Evolutionary conservation across 768 basidiomycete species (phyloP).

Genomic region (Lentinula lateritia): DNA sequence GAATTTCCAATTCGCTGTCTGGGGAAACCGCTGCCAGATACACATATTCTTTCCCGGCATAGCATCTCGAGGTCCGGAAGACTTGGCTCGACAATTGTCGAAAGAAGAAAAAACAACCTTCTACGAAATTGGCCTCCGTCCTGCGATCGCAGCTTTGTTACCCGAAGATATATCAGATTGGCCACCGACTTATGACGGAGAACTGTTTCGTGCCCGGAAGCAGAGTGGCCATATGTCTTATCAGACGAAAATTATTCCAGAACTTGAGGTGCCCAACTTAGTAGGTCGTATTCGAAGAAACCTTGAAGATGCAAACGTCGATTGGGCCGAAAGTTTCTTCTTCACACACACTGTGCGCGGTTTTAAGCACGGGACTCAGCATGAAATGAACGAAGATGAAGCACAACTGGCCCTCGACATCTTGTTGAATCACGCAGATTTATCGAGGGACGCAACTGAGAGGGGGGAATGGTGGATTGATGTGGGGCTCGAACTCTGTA

Average conservation of each 20-base stretch:
- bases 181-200: constrained; percentile 16
- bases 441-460: neutral
- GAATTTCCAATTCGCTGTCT: constrained; percentile 21
- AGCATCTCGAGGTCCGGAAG: constrained; percentile 4
- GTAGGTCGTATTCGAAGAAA: neutral
- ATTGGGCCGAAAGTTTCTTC: constrained; percentile 16
- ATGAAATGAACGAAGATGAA: constrained; percentile 1
- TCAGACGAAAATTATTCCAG: constrained; percentile 10
- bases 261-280: neutral
- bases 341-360: constrained; percentile 25
- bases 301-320: neutral
- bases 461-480: constrained; percentile 22
- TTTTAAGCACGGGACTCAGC: constrained; percentile 15
- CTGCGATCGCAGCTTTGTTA: constrained; percentile 12
- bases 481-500: constrained; percentile 21
- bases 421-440: neutral
- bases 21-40: constrained; percentile 12
- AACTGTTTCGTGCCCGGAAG: constrained; percentile 16
- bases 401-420: neutral
- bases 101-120: constrained; percentile 10
- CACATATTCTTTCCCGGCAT: constrained; percentile 22
- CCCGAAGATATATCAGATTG: constrained; percentile 14
- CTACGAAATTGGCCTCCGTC: constrained; percentile 20
- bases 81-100: neutral
- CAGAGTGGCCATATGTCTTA: constrained; percentile 12